A percentile compares a stretch with the other conserved stretches of the same genome.
Conservation (phyloP, 2,329 filamentous ascomycete genomes). For the Fusarium nisikadoi region DNA sequence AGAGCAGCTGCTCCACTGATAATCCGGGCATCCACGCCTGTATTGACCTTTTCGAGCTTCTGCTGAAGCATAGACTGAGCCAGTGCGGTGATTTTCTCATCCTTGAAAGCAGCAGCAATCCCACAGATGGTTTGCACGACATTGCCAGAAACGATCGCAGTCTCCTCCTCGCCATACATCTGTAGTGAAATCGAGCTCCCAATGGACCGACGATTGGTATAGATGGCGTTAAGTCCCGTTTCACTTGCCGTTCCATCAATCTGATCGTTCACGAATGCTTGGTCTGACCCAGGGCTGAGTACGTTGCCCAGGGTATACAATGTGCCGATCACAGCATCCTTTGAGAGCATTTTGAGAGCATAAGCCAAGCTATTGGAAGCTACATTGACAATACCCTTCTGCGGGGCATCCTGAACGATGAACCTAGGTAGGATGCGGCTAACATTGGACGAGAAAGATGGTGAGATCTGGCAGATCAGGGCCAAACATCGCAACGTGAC, state of each 20-base stretch:
- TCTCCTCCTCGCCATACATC: slow-evolving; percentile 80
- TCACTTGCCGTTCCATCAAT: slow-evolving; percentile 56
- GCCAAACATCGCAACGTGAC: slow-evolving; percentile 85
- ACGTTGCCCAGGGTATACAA: slow-evolving; percentile 97
- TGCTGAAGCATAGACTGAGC: slow-evolving; percentile 97
- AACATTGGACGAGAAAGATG: slow-evolving; percentile 77
- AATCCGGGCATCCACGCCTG: slow-evolving; percentile 83
- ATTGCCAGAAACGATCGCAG: slow-evolving; percentile 79
- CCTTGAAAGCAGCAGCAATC: slow-evolving; percentile 83
- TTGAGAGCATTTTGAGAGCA: slow-evolving; percentile 82
- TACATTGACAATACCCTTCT: slow-evolving; percentile 74
- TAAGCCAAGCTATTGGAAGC: slow-evolving; percentile 88
- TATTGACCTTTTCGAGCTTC: slow-evolving; percentile 87
- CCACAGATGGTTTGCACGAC: slow-evolving; percentile 95
- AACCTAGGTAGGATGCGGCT: slow-evolving; percentile 85
- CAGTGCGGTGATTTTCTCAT: slow-evolving; percentile 92
- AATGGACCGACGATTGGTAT: slow-evolving; percentile 66
- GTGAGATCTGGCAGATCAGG: slow-evolving; percentile 79
- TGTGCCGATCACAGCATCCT: slow-evolving; percentile 94
- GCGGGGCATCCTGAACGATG: slow-evolving; percentile 84
- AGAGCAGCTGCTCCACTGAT: slow-evolving; percentile 83
- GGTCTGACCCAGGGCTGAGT: slow-evolving; percentile 76
- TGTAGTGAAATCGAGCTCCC: slow-evolving; percentile 85
- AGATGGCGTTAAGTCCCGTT: slow-evolving; percentile 56
- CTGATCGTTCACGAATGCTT: slow-evolving; percentile 63